Percentiles rank a stretch among this genome's conserved stretches.
Conservation (phyloP, 768 basidiomycete genomes). For the button mushroom (Agaricus bisporus) region DNA sequence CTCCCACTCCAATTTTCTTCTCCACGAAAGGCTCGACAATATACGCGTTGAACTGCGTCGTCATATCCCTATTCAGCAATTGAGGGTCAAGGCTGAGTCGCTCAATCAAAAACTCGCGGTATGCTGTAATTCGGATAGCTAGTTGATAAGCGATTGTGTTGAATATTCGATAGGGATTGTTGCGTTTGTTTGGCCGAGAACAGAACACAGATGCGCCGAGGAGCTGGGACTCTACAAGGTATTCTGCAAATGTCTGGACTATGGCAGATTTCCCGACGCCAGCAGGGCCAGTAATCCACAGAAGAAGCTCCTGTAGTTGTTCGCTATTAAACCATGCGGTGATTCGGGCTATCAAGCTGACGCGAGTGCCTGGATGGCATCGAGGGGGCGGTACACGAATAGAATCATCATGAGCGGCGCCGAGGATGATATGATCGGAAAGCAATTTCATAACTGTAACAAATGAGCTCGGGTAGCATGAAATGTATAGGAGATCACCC, state of each 20-base stretch:
- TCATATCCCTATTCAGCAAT: not conserved
- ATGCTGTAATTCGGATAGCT: too few relatives aligned
- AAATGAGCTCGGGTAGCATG: too few relatives aligned
- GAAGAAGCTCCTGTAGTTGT: not conserved
- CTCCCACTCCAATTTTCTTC: too few relatives aligned
- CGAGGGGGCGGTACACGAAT: not conserved
- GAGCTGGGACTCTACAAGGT: not conserved
- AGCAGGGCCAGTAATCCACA: constrained; percentile 8
- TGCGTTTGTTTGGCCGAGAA: too few relatives aligned
- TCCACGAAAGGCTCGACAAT: not conserved
- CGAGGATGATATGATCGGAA: not conserved
- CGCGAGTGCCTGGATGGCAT: not conserved
- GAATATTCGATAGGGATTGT: too few relatives aligned
- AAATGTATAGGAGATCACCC: too few relatives aligned
- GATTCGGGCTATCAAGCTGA: not conserved
- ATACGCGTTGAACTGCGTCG: not conserved
- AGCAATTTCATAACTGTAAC: not conserved
- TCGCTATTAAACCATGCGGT: not conserved
- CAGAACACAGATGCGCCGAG: too few relatives aligned
- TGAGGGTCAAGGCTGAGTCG: not conserved
- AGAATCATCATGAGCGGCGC: not conserved
- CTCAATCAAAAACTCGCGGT: not conserved
- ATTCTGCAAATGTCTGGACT: not conserved
- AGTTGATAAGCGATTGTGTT: too few relatives aligned
- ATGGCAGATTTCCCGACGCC: constrained; percentile 9